A percentile compares a stretch with the other conserved stretches of the same genome.
These are phyloP conservation scores for Aspergillus egyptiacus DNA, from an alignment of 495 filamentous ascomycete genomes.

Conservation along the genomic window DNA sequence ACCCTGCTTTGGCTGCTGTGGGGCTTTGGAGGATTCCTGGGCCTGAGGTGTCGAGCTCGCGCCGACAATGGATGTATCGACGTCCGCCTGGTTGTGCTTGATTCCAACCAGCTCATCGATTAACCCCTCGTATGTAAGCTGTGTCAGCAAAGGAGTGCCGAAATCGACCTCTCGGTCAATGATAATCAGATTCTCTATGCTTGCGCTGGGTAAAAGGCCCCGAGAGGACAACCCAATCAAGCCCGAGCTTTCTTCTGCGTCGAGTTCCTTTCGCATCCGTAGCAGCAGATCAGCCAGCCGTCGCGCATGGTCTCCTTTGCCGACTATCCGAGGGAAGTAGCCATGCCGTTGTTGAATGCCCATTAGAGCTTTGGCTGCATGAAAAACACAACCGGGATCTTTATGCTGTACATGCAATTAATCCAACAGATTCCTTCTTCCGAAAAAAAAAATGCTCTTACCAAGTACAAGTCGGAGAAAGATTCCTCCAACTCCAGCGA, in stretches of 20 bases:
- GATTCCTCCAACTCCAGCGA: slow-evolving; percentile 85
- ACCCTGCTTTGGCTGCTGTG: slow-evolving; percentile 50
- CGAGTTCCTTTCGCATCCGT: slow-evolving; percentile 86
- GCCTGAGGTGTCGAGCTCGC: slow-evolving; percentile 52
- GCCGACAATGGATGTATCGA: slow-evolving; percentile 89
- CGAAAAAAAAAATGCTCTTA: slow-evolving; percentile 27
- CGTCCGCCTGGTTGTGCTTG: slow-evolving; percentile 77
- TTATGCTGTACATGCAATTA: slow-evolving; percentile 54
- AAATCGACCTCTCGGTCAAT: slow-evolving; percentile 94
- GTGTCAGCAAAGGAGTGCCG: slow-evolving; percentile 83
- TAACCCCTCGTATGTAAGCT: slow-evolving; percentile 93
- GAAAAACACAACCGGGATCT: slow-evolving; percentile 82
- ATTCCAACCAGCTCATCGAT: slow-evolving; percentile 94
- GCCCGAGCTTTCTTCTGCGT: slow-evolving; percentile 66
- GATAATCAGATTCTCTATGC: slow-evolving; percentile 84
- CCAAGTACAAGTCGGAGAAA: slow-evolving; percentile 81
- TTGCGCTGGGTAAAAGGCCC: slow-evolving; percentile 74
- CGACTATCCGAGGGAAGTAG: slow-evolving; percentile 89
- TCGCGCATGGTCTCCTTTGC: slow-evolving; percentile 92
- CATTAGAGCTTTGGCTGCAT: slow-evolving; percentile 92
- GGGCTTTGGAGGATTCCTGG: slow-evolving; percentile 48
- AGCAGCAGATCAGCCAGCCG: slow-evolving; percentile 81
- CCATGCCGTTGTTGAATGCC: slow-evolving; percentile 85
- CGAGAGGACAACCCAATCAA: slow-evolving; percentile 53
- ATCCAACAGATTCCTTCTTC: not conserved